A percentile compares a stretch with the other conserved stretches of the same genome.
Conservation (phyloP, 768 basidiomycete genomes). For the Trichaptum fuscoviolaceum region DNA sequence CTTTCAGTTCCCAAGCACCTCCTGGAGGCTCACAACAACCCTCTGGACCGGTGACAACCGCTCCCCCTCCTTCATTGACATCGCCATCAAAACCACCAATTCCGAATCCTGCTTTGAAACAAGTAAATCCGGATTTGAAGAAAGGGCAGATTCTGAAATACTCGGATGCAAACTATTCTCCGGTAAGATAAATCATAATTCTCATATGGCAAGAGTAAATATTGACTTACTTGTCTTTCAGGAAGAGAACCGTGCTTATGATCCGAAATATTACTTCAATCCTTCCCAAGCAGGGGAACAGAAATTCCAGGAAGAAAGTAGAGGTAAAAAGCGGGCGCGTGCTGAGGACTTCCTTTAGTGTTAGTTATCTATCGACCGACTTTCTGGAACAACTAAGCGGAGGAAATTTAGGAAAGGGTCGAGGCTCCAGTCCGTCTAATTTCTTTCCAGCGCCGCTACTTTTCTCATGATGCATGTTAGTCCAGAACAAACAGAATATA, state of each 20-base stretch:
- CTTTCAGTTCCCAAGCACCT: neutral
- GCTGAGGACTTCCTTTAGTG: constrained; percentile 78
- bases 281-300: constrained; percentile 33
- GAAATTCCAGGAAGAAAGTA: constrained; percentile 46
- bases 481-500: neutral
- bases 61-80: constrained; percentile 21
- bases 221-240: constrained; percentile 23
- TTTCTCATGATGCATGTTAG: neutral
- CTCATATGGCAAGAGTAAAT: constrained; percentile 5
- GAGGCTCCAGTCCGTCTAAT: neutral
- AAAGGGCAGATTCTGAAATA: constrained; percentile 72
- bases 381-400: neutral
- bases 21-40: constrained; percentile 19
- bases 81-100: constrained; percentile 18
- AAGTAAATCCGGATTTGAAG: constrained; percentile 72
- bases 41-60: constrained; percentile 22
- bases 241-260: constrained; percentile 74
- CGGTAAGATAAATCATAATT: constrained; percentile 41
- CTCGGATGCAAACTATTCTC: constrained; percentile 70
- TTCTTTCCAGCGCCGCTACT: neutral
- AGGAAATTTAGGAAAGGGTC: neutral
- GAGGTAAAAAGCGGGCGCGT: constrained; percentile 79
- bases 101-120: constrained; percentile 52
- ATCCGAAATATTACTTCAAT: constrained; percentile 55
- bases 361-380: neutral